Conservation (phyloP, 2,329 filamentous ascomycete genomes). For the Cordyceps farinosa region DNA sequence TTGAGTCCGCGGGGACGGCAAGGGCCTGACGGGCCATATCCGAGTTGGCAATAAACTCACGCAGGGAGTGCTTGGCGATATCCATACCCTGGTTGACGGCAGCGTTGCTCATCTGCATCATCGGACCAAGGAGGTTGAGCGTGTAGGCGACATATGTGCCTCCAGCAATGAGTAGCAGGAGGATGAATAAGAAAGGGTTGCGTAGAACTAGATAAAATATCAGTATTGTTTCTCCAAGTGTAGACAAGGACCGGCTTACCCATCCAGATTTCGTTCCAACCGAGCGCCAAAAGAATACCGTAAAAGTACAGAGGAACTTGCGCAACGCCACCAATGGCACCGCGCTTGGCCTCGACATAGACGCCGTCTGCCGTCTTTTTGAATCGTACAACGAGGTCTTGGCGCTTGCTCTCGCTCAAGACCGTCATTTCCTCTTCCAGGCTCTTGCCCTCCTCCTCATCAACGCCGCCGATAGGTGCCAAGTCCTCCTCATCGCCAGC, state of each 20-base stretch:
- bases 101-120: constrained; percentile 91
- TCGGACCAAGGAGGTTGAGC: constrained; percentile 92
- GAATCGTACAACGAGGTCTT: constrained; percentile 90
- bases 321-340: constrained; percentile 90
- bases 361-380: constrained; percentile 98
- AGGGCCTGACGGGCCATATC: constrained; percentile 81
- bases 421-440: constrained; percentile 95
- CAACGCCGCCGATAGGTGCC: constrained; percentile 83
- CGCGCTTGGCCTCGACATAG: constrained; percentile 95
- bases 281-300: constrained; percentile 77
- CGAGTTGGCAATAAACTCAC: constrained; percentile 85
- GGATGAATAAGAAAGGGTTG: constrained; percentile 89
- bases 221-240: constrained; percentile 13
- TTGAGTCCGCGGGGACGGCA: constrained; percentile 60
- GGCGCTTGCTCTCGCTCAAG: constrained; percentile 83
- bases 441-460: constrained; percentile 91
- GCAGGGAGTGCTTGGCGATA: constrained; percentile 85
- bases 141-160: constrained; percentile 88
- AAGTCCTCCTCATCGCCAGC: constrained; percentile 88
- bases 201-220: constrained; percentile 64
- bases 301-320: constrained; percentile 97
- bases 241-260: constrained; percentile 54
- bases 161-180: constrained; percentile 72
- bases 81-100: constrained; percentile 82
- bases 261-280: constrained; percentile 98